Evolutionary conservation across 768 basidiomycete genomes (phyloP).

Genomic region (Lactifluus volemus): DNA sequence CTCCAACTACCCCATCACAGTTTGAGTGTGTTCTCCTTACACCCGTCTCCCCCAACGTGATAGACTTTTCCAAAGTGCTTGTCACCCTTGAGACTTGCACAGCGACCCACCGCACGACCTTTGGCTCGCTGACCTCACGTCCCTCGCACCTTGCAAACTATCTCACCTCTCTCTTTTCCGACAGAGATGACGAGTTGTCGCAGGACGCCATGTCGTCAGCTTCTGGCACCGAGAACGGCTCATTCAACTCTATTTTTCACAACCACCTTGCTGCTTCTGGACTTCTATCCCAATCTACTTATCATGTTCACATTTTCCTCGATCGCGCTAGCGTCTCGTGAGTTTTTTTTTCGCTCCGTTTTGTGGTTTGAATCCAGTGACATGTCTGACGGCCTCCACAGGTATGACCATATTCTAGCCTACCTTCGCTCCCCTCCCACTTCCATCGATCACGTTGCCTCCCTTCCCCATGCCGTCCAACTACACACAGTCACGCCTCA

Average conservation of each 20-base stretch:
- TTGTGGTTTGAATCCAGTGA: not conserved
- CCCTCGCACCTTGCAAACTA: conserved; percentile 52
- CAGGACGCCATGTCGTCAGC: conserved; percentile 48
- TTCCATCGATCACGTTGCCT: conserved; percentile 38
- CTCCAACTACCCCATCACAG: conserved; percentile 41
- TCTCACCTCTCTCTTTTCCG: conserved; percentile 25
- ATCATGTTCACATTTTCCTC: conserved; percentile 61
- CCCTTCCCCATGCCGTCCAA: conserved; percentile 53
- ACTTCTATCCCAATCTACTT: conserved; percentile 35
- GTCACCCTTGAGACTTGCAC: conserved; percentile 72
- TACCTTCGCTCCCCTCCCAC: conserved; percentile 57
- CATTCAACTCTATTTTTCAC: conserved; percentile 46
- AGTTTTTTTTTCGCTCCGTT: conserved; percentile 26
- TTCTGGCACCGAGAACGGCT: conserved; percentile 36
- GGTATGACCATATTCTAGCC: conserved; percentile 60
- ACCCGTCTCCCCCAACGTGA: conserved; percentile 34
- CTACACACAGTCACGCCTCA: conserved; percentile 33
- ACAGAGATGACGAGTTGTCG: conserved; percentile 27
- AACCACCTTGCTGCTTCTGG: conserved; percentile 58
- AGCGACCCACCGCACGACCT: conserved; percentile 51
- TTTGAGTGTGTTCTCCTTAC: conserved; percentile 65
- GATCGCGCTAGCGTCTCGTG: conserved; percentile 76
- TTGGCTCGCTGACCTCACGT: conserved; percentile 58
- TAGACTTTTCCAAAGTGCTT: conserved; percentile 55
- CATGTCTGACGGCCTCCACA: conserved; percentile 24